A percentile compares a stretch with the other conserved stretches of the same genome.
Conservation (phyloP, 2,329 filamentous ascomycete species). For the Myotisia sp. region DNA sequence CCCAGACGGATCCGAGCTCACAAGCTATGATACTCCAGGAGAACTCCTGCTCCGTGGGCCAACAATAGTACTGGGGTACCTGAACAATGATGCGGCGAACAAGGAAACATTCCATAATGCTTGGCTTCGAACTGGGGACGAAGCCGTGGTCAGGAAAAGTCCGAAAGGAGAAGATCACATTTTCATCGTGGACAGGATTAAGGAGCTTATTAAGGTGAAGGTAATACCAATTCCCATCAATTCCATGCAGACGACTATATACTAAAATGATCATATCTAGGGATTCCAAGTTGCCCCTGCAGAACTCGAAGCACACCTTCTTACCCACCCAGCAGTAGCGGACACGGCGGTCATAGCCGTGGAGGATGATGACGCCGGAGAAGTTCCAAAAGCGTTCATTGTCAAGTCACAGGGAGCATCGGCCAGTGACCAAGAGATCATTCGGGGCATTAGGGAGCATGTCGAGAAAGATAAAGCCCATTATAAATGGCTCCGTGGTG, state of each 20-base stretch:
- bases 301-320: conserved; percentile 33
- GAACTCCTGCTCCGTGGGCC: conserved; percentile 63
- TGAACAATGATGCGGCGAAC: conserved; percentile 65
- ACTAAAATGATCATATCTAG: conserved; percentile 13
- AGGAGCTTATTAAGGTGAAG: conserved; percentile 19
- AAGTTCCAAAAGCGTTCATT: conserved; percentile 53
- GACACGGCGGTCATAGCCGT: conserved; percentile 40
- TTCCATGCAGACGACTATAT: conserved; percentile 7
- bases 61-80: conserved; percentile 58
- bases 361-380: conserved; percentile 37
- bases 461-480: conserved; percentile 21
- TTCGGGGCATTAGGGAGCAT: conserved; percentile 20
- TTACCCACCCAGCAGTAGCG: conserved; percentile 27
- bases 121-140: conserved; percentile 19
- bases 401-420: conserved; percentile 28
- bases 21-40: conserved; percentile 51
- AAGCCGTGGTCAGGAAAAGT: conserved; percentile 11
- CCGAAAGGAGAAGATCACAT: conserved; percentile 16
- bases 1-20: conserved; percentile 51
- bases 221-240: conserved; percentile 3
- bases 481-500: conserved; percentile 33
- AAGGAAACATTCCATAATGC: conserved; percentile 48
- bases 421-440: conserved; percentile 15
- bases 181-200: conserved; percentile 31
- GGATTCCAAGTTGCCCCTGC: conserved; percentile 37